phyloP scores from a whole-genome alignment of 768 basidiomycete genomes.

The Lactarius tabidus region DNA sequence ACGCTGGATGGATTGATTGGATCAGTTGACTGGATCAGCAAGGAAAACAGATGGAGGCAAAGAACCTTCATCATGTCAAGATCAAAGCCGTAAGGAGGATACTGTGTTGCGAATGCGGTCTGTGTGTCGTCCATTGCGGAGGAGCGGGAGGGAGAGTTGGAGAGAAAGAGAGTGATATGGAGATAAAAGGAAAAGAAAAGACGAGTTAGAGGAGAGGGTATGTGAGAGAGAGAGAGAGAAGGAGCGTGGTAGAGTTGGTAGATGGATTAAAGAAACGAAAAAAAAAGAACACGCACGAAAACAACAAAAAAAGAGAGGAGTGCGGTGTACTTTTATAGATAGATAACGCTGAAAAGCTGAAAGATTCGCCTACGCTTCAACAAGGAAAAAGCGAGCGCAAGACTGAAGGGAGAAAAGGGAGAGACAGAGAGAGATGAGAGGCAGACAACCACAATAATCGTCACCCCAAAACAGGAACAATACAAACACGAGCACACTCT shows the following conservation, averaged over 20 bases:
- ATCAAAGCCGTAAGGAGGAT: constrained; percentile 70
- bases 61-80: constrained; percentile 91
- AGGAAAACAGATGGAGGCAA: constrained; percentile 16
- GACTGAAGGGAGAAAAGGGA: not conserved
- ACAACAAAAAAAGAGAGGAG: constrained; percentile 35
- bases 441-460: not conserved
- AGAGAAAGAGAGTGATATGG: not conserved
- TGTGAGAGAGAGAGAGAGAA: constrained; percentile 35
- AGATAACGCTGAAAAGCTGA: constrained; percentile 28
- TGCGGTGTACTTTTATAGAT: constrained; percentile 38
- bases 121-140: constrained; percentile 67
- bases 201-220: constrained; percentile 56
- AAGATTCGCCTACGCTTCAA: constrained; percentile 21
- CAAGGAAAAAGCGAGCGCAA: constrained; percentile 20
- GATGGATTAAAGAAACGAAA: constrained; percentile 15
- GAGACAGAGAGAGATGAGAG: not conserved
- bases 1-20: constrained; percentile 45
- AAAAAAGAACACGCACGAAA: constrained; percentile 41
- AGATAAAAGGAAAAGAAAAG: constrained; percentile 43
- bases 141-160: constrained; percentile 16
- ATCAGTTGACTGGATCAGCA: not conserved
- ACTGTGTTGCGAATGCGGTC: constrained; percentile 63
- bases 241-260: constrained; percentile 31
- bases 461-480: not conserved
- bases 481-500: not conserved